Percentiles rank a stretch among this genome's conserved stretches.
These are phyloP conservation scores for Didymella pinodella DNA, from an alignment of 2,329 filamentous ascomycete species.

Conservation along the genomic window DNA sequence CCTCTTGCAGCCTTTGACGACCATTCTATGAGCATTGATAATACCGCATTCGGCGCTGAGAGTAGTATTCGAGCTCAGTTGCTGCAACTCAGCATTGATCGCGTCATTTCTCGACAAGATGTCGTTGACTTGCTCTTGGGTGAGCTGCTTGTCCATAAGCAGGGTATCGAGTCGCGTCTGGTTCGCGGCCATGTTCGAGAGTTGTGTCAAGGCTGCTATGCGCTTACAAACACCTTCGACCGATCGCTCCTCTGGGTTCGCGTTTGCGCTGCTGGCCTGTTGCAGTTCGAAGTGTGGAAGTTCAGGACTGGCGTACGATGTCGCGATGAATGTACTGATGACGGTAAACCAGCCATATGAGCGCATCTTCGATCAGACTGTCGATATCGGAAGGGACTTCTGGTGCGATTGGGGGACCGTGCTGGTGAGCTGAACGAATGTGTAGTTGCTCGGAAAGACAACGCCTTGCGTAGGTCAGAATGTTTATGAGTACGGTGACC, in stretches of 20 bases:
- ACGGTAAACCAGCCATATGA: conserved; percentile 5
- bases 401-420: neutral
- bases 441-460: neutral
- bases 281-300: conserved; percentile 17
- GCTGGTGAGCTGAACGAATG: neutral
- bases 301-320: conserved; percentile 6
- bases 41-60: conserved; percentile 34
- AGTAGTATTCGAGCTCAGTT: conserved; percentile 36
- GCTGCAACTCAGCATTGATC: conserved; percentile 31
- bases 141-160: conserved; percentile 34
- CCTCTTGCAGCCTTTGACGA: conserved; percentile 30
- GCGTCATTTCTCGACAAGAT: conserved; percentile 33
- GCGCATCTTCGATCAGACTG: neutral
- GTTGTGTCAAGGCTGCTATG: conserved; percentile 30
- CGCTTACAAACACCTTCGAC: conserved; percentile 28
- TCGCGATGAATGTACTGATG: neutral
- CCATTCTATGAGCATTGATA: conserved; percentile 33
- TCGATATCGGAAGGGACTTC: neutral
- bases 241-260: neutral
- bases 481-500: neutral
- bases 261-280: conserved; percentile 5
- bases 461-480: neutral
- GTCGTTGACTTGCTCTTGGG: conserved; percentile 28
- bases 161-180: conserved; percentile 36
- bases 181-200: conserved; percentile 38